A percentile compares a stretch with the other conserved stretches of the same genome.
Conservation (phyloP, 208 protist genomes). For the Acanthamoeba triangularis region DNA sequence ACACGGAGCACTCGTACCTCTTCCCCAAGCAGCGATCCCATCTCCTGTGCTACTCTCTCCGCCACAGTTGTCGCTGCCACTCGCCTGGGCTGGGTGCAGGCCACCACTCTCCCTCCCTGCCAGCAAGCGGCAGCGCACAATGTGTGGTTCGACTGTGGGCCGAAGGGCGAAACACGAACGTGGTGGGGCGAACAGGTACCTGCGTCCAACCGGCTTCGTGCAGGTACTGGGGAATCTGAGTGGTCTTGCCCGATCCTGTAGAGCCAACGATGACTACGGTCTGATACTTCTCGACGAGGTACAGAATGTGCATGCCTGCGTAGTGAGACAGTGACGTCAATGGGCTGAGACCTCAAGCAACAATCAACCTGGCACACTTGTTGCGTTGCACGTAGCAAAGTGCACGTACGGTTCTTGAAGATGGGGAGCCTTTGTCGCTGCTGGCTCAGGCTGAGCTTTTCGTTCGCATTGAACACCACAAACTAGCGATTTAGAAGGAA, state of each 20-base stretch:
- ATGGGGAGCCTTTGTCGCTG: slow-evolving; percentile 75
- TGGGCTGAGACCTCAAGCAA: background rate
- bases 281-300: slow-evolving; percentile 85
- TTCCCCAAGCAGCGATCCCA: slow-evolving; percentile 97
- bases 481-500: background rate
- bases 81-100: slow-evolving; percentile 98
- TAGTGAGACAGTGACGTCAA: no score
- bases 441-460: slow-evolving; percentile 71
- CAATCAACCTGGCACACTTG: background rate
- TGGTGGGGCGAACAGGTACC: background rate
- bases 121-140: background rate
- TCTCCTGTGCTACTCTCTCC: slow-evolving; percentile 98
- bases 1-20: slow-evolving; percentile 61
- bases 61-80: slow-evolving; percentile 99
- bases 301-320: slow-evolving; percentile 81
- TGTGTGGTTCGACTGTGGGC: background rate
- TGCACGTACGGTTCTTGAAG: slow-evolving; percentile 66
- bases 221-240: slow-evolving; percentile 94
- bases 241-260: slow-evolving; percentile 98
- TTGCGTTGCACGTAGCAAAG: background rate
- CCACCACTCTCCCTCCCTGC: slow-evolving; percentile 81
- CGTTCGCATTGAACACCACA: slow-evolving; percentile 72
- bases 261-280: slow-evolving; percentile 91
- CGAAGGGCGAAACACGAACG: no score
- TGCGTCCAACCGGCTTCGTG: slow-evolving; percentile 88